These are phyloP conservation scores for Handroanthus guayacan DNA, from an alignment of 257 asterid genomes.

Conservation along the genomic window DNA sequence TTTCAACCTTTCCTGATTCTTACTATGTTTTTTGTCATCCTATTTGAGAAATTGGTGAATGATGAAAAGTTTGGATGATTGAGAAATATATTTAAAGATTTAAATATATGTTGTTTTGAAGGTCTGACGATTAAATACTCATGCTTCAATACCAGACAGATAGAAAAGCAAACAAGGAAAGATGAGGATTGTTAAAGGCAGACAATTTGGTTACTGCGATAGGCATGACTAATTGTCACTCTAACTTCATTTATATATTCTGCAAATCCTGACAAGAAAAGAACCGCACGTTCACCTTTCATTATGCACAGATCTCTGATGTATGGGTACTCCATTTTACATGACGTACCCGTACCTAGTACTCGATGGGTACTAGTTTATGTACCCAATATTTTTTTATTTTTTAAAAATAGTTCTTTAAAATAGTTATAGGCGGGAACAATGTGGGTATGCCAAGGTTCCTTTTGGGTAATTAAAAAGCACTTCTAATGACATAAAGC, in stretches of 20 bases:
- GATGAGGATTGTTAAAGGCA: not conserved
- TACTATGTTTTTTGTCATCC: not conserved
- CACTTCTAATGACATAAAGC: too few species aligned
- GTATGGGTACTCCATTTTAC: too few species aligned
- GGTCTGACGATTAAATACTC: not conserved
- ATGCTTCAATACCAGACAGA: conserved; percentile 3
- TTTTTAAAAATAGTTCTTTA: too few species aligned
- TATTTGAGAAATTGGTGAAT: not conserved
- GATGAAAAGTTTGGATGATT: conserved; percentile 7
- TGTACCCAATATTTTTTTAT: too few species aligned
- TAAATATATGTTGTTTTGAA: not conserved
- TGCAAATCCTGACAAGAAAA: not conserved
- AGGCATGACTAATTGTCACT: not conserved
- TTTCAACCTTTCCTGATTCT: not conserved
- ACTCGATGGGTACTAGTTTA: too few species aligned
- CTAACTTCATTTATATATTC: conserved; percentile 1
- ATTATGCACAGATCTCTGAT: conserved; percentile 1
- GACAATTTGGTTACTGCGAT: conserved; percentile 22
- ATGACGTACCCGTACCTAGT: too few species aligned
- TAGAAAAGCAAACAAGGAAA: conserved; percentile 17
- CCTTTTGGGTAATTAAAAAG: too few species aligned
- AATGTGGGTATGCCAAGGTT: too few species aligned
- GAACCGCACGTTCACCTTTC: conserved; percentile 20
- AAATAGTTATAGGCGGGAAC: too few species aligned
- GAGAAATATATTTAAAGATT: not conserved